Conservation (phyloP, 495 filamentous ascomycete species). For the Talaromyces borbonicus region DNA sequence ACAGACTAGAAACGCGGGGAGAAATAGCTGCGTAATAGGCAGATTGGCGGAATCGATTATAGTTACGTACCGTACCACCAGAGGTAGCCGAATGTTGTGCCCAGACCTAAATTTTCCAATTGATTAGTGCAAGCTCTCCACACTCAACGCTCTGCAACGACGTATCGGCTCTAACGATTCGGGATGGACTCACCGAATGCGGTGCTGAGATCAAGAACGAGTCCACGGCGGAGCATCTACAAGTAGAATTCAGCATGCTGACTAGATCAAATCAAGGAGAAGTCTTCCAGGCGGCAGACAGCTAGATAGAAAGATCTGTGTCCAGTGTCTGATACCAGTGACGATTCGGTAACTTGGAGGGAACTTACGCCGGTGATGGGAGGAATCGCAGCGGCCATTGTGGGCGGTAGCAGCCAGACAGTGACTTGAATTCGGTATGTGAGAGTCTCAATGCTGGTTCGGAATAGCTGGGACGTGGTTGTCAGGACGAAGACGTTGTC, state of each 20-base stretch:
- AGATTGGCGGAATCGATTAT: not conserved
- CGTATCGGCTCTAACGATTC: slow-evolving; percentile 12
- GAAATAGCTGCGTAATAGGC: no score
- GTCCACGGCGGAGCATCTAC: slow-evolving; percentile 62
- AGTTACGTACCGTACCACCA: slow-evolving; percentile 71
- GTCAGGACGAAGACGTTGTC: slow-evolving; percentile 16
- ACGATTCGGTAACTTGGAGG: no score
- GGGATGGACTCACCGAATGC: slow-evolving; percentile 52
- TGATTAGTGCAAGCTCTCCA: not conserved
- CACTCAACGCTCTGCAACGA: no score
- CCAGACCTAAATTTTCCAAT: slow-evolving; percentile 43
- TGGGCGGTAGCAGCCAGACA: no score
- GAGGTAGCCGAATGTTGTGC: slow-evolving; percentile 59
- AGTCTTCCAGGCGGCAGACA: no score
- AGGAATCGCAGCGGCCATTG: slow-evolving; percentile 36
- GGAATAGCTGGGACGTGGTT: no score
- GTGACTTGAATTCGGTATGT: no score
- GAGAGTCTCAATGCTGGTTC: no score
- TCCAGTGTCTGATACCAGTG: not conserved
- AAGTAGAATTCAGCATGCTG: no score
- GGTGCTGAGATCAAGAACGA: slow-evolving; percentile 71
- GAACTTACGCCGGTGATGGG: slow-evolving; percentile 42
- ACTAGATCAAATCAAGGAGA: no score
- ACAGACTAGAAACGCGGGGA: no score
- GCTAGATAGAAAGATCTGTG: slow-evolving; percentile 3